Evolutionary conservation across 768 basidiomycete genomes (phyloP).

Genomic region (Xerocomellus dryophilus): DNA sequence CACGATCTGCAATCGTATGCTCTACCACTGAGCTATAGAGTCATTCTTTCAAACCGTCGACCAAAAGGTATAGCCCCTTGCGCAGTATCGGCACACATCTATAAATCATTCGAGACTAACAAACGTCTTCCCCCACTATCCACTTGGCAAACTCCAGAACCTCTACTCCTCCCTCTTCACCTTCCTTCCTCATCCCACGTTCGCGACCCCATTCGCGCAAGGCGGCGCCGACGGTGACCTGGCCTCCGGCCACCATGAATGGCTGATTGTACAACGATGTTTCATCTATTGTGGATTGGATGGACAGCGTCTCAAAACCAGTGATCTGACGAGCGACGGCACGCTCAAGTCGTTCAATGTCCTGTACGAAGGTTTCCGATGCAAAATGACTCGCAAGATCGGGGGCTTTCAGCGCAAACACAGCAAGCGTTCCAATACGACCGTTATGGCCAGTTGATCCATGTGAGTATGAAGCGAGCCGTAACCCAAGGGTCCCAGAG

Average conservation of each 20-base stretch:
- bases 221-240: slow-evolving; percentile 33
- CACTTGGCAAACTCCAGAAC: slow-evolving; percentile 60
- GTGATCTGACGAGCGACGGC: slow-evolving; percentile 81
- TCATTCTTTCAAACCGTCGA: not conserved
- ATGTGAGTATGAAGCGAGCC: slow-evolving; percentile 60
- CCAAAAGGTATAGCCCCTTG: not conserved
- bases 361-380: slow-evolving; percentile 48
- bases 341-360: slow-evolving; percentile 63
- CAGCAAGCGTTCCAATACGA: slow-evolving; percentile 55
- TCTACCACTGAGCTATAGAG: slow-evolving; percentile 49
- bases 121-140: slow-evolving; percentile 51
- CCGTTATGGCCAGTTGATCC: slow-evolving; percentile 53
- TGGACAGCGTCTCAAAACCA: slow-evolving; percentile 67
- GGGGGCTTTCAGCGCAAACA: slow-evolving; percentile 52
- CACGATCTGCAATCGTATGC: slow-evolving; percentile 60
- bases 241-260: slow-evolving; percentile 71
- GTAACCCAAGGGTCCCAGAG: slow-evolving; percentile 37
- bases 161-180: slow-evolving; percentile 32
- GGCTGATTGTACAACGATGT: slow-evolving; percentile 68
- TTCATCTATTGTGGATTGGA: slow-evolving; percentile 42
- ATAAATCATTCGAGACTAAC: not conserved
- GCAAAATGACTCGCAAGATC: slow-evolving; percentile 43
- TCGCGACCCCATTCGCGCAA: slow-evolving; percentile 54
- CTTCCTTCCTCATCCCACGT: slow-evolving; percentile 40
- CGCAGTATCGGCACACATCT: not conserved